These are phyloP conservation scores for Psilocybe cubensis DNA, from an alignment of 768 basidiomycete species.

Conservation along the genomic window DNA sequence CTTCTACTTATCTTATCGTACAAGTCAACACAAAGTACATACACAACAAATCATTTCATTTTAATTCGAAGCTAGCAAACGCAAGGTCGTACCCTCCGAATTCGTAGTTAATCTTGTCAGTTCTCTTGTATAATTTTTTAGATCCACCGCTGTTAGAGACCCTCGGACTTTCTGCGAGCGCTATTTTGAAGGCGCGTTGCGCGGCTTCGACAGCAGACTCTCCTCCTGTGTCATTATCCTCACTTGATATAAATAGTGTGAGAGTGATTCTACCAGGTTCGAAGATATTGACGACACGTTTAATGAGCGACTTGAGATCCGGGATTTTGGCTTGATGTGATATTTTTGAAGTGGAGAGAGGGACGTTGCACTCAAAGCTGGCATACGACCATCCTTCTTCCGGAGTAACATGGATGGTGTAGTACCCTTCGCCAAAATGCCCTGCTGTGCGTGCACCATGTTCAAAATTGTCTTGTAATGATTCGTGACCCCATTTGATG, in stretches of 20 bases:
- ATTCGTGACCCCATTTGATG: conserved; percentile 59
- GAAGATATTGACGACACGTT: conserved; percentile 92
- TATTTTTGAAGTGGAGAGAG: conserved; percentile 46
- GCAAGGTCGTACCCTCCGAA: conserved; percentile 92
- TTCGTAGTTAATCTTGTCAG: conserved; percentile 98
- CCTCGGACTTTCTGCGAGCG: conserved; percentile 44
- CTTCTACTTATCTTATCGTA: not conserved
- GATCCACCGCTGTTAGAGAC: conserved; percentile 1
- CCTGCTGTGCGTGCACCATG: conserved; percentile 12
- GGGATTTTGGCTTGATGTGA: conserved; percentile 51
- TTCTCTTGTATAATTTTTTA: conserved; percentile 64
- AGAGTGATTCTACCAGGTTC: conserved; percentile 84
- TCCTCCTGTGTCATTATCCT: conserved; percentile 48
- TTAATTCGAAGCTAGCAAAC: conserved; percentile 81
- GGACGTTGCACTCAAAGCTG: conserved; percentile 98
- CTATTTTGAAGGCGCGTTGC: conserved; percentile 73
- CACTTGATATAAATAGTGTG: conserved; percentile 87
- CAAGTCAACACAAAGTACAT: conserved; percentile 15
- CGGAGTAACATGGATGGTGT: conserved; percentile 98
- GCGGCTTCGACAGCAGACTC: conserved; percentile 69
- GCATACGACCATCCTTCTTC: conserved; percentile 99
- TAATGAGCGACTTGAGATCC: conserved; percentile 79
- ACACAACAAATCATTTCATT: conserved; percentile 18
- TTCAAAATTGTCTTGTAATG: conserved; percentile 22
- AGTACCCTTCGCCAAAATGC: conserved; percentile 82